These are phyloP conservation scores for Pythium utonaiense DNA, from an alignment of 352 stramenopile species.

Conservation along the genomic window DNA sequence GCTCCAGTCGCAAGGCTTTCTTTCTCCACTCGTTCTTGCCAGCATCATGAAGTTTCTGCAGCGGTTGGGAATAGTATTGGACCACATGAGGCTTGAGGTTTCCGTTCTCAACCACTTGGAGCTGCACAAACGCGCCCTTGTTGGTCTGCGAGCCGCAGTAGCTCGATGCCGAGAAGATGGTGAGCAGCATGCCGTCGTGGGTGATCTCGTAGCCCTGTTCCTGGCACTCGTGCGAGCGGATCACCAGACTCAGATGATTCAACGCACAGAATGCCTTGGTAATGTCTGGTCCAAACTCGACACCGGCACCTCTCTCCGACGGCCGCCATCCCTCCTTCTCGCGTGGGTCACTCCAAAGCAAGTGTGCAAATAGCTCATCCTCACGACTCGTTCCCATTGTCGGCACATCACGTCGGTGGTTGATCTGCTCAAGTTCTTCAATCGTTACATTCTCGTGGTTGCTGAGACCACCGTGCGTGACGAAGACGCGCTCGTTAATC, in stretches of 20 bases:
- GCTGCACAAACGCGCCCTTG: constrained; percentile 76
- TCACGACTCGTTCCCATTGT: constrained; percentile 76
- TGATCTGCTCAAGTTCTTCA: constrained; percentile 77
- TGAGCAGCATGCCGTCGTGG: constrained; percentile 85
- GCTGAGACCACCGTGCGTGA: constrained; percentile 92
- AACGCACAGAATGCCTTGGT: constrained; percentile 84
- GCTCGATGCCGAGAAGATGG: constrained; percentile 90
- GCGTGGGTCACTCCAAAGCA: constrained; percentile 91
- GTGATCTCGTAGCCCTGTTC: constrained; percentile 87
- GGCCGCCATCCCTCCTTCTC: constrained; percentile 53
- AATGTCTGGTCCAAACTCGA: constrained; percentile 93
- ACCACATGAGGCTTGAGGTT: constrained; percentile 90
- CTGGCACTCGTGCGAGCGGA: constrained; percentile 93
- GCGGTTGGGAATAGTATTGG: constrained; percentile 87
- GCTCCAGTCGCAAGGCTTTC: constrained; percentile 66
- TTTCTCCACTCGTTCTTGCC: constrained; percentile 78
- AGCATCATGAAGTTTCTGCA: constrained; percentile 67
- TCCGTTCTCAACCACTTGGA: constrained; percentile 58
- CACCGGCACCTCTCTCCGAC: constrained; percentile 80
- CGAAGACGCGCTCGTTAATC: constrained; percentile 90
- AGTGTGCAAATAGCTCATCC: constrained; percentile 88
- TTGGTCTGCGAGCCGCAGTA: constrained; percentile 92
- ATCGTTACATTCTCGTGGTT: constrained; percentile 86
- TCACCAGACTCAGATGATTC: constrained; percentile 88
- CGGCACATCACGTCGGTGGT: constrained; percentile 85